Evolutionary conservation across 2,329 filamentous ascomycete genomes (phyloP).

Genomic region (Botrytis sinoallii): DNA sequence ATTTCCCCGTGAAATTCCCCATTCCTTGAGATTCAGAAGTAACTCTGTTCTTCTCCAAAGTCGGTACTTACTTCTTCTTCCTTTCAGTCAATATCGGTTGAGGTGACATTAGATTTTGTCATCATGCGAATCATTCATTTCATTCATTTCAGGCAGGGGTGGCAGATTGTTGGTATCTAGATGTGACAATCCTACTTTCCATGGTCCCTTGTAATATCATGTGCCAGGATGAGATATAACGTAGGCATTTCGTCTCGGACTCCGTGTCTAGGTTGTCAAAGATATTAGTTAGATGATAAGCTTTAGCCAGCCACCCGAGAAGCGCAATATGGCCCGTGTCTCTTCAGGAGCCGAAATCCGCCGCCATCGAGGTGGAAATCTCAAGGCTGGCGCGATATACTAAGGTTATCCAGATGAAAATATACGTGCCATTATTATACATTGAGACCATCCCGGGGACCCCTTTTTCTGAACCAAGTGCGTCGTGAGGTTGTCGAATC

Average conservation of each 20-base stretch:
- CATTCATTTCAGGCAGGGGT: background rate
- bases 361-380: slow-evolving; percentile 7
- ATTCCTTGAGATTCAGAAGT: slow-evolving; percentile 4
- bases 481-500: slow-evolving; percentile 11
- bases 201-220: background rate
- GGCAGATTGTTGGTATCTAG: background rate
- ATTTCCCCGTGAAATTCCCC: background rate
- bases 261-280: slow-evolving; percentile 19
- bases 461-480: background rate
- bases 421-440: background rate
- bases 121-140: slow-evolving; percentile 2
- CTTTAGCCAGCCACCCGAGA: slow-evolving; percentile 17
- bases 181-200: background rate
- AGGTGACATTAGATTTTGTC: background rate
- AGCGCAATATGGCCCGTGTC: slow-evolving; percentile 21
- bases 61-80: background rate
- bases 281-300: slow-evolving; percentile 8
- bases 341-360: slow-evolving; percentile 5
- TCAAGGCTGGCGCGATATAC: slow-evolving; percentile 5
- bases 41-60: background rate
- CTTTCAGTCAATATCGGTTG: background rate
- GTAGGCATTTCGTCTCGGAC: slow-evolving; percentile 33
- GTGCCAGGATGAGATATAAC: background rate
- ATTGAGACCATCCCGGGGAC: background rate
- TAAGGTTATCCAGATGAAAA: background rate